A percentile compares a stretch with the other conserved stretches of the same genome.
phyloP scores from a whole-genome alignment of 768 basidiomycete genomes.

The Calocybe gangraenosa region DNA sequence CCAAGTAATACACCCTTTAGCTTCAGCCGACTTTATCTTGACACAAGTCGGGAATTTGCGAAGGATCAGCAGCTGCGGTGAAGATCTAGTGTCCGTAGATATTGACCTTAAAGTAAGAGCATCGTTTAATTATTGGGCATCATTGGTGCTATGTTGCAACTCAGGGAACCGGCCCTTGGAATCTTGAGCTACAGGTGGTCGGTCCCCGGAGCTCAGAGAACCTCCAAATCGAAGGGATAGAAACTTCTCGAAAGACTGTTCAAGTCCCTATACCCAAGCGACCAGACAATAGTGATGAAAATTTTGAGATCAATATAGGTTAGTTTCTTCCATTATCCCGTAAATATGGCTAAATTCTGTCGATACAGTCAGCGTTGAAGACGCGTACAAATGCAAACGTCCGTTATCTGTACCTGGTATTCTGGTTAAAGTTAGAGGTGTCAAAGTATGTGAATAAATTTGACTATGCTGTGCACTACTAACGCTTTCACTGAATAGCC shows the following conservation, averaged over 20 bases:
- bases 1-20: constrained; percentile 87
- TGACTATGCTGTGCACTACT: background rate
- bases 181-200: constrained; percentile 75
- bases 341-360: constrained; percentile 11
- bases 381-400: constrained; percentile 83
- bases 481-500: constrained; percentile 44
- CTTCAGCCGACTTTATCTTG: constrained; percentile 68
- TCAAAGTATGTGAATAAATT: constrained; percentile 46
- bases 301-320: constrained; percentile 79
- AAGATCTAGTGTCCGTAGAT: constrained; percentile 68
- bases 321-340: constrained; percentile 16
- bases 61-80: constrained; percentile 74
- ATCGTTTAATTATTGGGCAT: background rate
- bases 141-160: background rate
- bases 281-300: constrained; percentile 65
- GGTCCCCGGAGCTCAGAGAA: constrained; percentile 66
- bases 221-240: constrained; percentile 51
- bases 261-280: constrained; percentile 64
- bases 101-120: constrained; percentile 70
- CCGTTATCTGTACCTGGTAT: constrained; percentile 72
- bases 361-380: constrained; percentile 75
- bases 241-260: constrained; percentile 49
- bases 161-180: constrained; percentile 91
- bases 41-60: constrained; percentile 40
- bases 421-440: constrained; percentile 77